A percentile compares a stretch with the other conserved stretches of the same genome.
Conservation (phyloP, 306 rosid genomes). For the Heteromeles arbutifolia region DNA sequence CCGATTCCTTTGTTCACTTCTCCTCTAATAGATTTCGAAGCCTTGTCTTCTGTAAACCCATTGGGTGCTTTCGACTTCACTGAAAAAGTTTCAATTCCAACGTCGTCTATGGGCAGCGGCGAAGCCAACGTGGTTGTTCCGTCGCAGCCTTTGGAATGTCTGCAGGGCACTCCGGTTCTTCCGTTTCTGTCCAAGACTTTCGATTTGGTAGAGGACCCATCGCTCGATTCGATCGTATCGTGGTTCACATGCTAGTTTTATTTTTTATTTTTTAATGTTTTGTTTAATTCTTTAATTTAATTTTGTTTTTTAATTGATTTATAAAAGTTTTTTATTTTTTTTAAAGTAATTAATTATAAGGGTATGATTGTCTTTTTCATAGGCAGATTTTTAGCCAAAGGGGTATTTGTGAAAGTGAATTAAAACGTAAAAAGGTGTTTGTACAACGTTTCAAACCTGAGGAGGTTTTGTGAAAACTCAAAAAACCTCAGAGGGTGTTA, state of each 20-base stretch:
- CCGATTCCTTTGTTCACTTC: constrained; percentile 12
- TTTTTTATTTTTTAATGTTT: too few relatives aligned
- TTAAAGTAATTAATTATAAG: too few relatives aligned
- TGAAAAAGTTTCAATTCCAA: background rate
- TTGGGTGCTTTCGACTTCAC: background rate
- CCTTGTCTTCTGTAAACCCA: constrained; percentile 10
- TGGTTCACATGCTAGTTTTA: constrained; percentile 23
- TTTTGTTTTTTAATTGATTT: too few relatives aligned
- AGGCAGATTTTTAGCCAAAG: too few relatives aligned
- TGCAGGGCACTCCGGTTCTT: constrained; percentile 53
- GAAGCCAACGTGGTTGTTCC: background rate
- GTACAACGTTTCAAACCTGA: too few relatives aligned
- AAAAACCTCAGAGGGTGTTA: too few relatives aligned
- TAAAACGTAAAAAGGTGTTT: too few relatives aligned
- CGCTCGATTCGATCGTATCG: constrained; percentile 59
- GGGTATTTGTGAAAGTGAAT: too few relatives aligned
- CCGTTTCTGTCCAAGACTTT: constrained; percentile 81
- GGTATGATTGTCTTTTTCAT: too few relatives aligned
- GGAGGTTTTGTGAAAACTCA: too few relatives aligned
- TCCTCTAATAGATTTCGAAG: constrained; percentile 6
- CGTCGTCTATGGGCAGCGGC: background rate
- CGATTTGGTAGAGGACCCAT: constrained; percentile 73
- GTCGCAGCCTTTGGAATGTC: constrained; percentile 55
- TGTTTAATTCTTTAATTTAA: too few relatives aligned
- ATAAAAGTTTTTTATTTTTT: too few relatives aligned